phyloP scores from a whole-genome alignment of 2,329 filamentous ascomycete species.

The Sphaerulina vaccinii region DNA sequence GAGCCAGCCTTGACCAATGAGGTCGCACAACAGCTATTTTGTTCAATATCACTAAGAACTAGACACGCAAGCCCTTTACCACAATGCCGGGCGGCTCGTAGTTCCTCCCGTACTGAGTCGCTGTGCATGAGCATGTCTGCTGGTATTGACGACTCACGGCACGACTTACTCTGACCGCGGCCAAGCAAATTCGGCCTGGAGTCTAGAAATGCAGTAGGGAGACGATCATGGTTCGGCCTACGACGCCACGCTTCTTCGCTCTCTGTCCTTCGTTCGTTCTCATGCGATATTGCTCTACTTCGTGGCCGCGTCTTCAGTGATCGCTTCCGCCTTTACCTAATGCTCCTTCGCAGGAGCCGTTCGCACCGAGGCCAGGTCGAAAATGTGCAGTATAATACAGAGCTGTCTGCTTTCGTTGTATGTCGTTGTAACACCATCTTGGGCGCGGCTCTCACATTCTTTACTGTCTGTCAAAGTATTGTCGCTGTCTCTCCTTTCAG shows the following conservation, averaged over 20 bases:
- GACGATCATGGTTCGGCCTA: slow-evolving; percentile 3
- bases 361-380: too few relatives aligned
- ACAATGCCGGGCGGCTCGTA: slow-evolving; percentile 4
- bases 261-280: neutral
- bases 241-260: neutral
- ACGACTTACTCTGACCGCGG: neutral
- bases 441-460: neutral
- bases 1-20: slow-evolving; percentile 2
- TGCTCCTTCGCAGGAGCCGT: neutral
- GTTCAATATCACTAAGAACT: slow-evolving; percentile 1
- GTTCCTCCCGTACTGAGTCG: neutral
- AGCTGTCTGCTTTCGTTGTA: neutral
- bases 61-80: slow-evolving; percentile 2
- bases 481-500: slow-evolving; percentile 12
- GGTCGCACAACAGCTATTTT: slow-evolving; percentile 5
- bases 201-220: slow-evolving; percentile 2
- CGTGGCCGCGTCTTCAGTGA: too few relatives aligned
- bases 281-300: neutral
- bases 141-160: slow-evolving; percentile 8
- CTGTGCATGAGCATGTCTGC: slow-evolving; percentile 4
- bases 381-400: neutral
- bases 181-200: neutral
- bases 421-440: neutral
- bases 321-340: slow-evolving; percentile 3
- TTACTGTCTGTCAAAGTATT: slow-evolving; percentile 7